phyloP scores from a whole-genome alignment of 495 filamentous ascomycete genomes.

The Lasiosphaeria ovina region DNA sequence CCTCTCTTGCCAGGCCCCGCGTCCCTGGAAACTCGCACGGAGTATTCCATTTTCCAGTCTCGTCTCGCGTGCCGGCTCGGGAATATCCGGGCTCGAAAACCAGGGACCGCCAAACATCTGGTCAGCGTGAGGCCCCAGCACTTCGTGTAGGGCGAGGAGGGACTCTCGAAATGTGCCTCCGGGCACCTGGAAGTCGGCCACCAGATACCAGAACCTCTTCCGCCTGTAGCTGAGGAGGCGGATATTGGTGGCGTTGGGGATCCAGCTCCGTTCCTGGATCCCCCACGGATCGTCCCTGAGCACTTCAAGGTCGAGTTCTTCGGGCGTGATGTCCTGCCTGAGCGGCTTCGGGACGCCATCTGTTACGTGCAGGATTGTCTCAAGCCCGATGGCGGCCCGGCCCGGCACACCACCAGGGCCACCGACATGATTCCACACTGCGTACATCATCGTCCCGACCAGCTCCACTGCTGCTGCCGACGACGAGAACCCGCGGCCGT shows the following conservation, averaged over 20 bases:
- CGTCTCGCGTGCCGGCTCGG: not conserved
- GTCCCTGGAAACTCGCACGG: not conserved
- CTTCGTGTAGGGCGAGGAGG: not conserved
- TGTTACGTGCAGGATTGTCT: not conserved
- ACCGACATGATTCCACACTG: not conserved
- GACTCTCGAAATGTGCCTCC: not conserved
- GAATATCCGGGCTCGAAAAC: not conserved
- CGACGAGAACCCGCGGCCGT: not conserved
- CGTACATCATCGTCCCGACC: not conserved
- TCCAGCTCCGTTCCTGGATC: not conserved
- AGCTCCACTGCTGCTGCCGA: not conserved
- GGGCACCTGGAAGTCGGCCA: not conserved
- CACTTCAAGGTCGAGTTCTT: not conserved
- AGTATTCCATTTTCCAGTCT: not conserved
- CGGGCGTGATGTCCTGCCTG: not conserved
- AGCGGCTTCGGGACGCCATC: not conserved
- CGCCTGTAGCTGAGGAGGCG: not conserved
- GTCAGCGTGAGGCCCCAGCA: not conserved
- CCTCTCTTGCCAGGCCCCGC: not conserved
- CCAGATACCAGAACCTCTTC: not conserved
- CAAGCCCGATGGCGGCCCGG: not conserved
- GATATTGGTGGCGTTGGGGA: not conserved
- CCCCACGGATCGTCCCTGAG: not conserved
- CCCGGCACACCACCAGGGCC: not conserved
- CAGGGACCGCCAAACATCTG: not conserved